Base-by-base conservation (phyloP, 768 basidiomycete genomes). In the Punctularia strigosozonata region DNA sequence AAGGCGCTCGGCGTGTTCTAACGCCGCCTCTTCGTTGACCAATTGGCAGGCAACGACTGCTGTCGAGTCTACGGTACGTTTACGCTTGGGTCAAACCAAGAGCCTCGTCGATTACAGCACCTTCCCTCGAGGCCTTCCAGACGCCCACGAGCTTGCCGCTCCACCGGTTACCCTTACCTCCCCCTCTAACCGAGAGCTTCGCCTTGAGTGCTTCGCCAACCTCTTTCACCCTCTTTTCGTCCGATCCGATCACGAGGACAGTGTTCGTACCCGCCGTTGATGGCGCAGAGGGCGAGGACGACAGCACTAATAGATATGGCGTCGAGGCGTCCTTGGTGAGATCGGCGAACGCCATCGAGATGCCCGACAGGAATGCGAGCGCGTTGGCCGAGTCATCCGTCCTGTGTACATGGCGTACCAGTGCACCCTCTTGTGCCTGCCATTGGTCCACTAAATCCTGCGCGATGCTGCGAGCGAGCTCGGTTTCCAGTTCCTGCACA, bases 91-190 rank as follows among this genome's bases (percentile, higher is more conserved):
- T n/a, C n/a, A n/a, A n/a, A n/a, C 19, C 33, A 34, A 34, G 10
- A 12, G 19, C 33, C 14, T 63, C 62, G 5, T 63, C 57, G 3
- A 75, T 57, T 1, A 47, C 33, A 6, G 43, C 49, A 19, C 57
- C 58, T 45, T 78, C 74, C 43, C 63, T 64, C 4, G 44, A 56
- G 14, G 61, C 64, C 48, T 68, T 70, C 79, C 79, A 82, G 12
- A 75, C 68, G 0, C 83, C 83, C 5, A 55, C 64, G 40, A 66
- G 69, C 53, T 86, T 80, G 7, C 85, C 84, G 44, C 83, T 85
- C 79, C 84, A 87, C 47, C 69, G 72, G 14, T 61, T 46, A 2
- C 81, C 84, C 50, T 80, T 85, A 4, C 85, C 83, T 8, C 86
- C 86, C 5, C 86, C 86, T 59, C 79, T 88, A 34, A 81, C 64